Conservation (phyloP, 2,329 filamentous ascomycete genomes). For the Cladosporium sp. region DNA sequence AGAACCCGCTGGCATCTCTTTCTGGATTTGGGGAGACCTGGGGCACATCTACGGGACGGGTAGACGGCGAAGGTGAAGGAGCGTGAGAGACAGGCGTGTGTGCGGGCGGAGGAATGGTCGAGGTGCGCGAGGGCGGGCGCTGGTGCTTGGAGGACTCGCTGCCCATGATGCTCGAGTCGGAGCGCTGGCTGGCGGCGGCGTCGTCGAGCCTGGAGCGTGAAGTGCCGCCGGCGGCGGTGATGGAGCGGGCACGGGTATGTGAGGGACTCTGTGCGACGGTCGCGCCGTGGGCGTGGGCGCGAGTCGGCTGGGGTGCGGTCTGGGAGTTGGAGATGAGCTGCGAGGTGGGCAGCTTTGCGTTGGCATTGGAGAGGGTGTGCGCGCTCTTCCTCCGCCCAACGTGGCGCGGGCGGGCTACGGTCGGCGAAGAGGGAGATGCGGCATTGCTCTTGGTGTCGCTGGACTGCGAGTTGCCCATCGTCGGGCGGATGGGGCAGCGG, state of each 20-base stretch:
- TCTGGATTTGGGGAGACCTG: not conserved
- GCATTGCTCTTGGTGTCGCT: slow-evolving; percentile 8
- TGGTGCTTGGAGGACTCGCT: slow-evolving; percentile 9
- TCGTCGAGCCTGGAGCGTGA: slow-evolving; percentile 1
- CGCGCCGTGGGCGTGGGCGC: slow-evolving; percentile 17
- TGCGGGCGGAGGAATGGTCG: slow-evolving; percentile 1
- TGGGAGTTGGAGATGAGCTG: slow-evolving; percentile 18
- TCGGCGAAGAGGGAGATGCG: slow-evolving; percentile 5
- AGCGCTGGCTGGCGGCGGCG: slow-evolving; percentile 8
- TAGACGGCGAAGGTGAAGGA: slow-evolving; percentile 9
- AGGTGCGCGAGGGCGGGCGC: slow-evolving; percentile 9
- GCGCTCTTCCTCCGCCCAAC: slow-evolving; percentile 13
- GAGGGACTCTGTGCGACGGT: slow-evolving; percentile 16
- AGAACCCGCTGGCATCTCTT: slow-evolving; percentile 16
- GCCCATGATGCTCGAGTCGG: slow-evolving; percentile 13
- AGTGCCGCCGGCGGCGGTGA: slow-evolving; percentile 21
- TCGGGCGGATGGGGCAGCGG: not conserved
- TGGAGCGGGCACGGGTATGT: slow-evolving; percentile 28
- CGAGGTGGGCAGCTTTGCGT: slow-evolving; percentile 14
- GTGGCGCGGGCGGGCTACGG: slow-evolving; percentile 14
- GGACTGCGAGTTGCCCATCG: slow-evolving; percentile 16
- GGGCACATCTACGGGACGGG: slow-evolving; percentile 11
- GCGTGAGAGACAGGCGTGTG: slow-evolving; percentile 12
- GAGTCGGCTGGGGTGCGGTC: slow-evolving; percentile 17
- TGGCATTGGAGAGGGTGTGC: slow-evolving; percentile 14